Evolutionary conservation across 1,284 basidiomycete species (phyloP).

Genomic region (Rhodotorula sp.): DNA sequence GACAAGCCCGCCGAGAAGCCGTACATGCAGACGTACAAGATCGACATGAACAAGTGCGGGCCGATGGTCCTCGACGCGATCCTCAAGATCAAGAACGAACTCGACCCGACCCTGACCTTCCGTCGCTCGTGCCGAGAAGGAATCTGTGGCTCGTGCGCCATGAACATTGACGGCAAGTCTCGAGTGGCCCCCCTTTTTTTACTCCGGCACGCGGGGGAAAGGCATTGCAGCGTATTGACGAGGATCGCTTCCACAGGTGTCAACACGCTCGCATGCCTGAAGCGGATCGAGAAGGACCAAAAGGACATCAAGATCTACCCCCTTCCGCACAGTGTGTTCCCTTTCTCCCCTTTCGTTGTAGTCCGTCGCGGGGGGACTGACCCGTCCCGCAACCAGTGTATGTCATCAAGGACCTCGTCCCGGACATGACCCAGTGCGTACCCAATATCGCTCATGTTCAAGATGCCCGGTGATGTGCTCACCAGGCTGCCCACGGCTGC

Average conservation of each 20-base stretch:
- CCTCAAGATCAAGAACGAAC: conserved; percentile 99
- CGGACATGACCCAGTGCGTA: conserved; percentile 55
- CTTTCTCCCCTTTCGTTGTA: background rate
- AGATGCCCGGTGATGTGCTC: too few relatives aligned
- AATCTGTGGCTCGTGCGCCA: conserved; percentile 97
- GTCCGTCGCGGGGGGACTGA: background rate
- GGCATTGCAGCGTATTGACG: too few relatives aligned
- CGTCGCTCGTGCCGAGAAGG: conserved; percentile 95
- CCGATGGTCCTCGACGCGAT: conserved; percentile 95
- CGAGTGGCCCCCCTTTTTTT: background rate
- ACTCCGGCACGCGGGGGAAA: too few relatives aligned
- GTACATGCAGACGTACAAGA: conserved; percentile 81
- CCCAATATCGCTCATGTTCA: background rate
- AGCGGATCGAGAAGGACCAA: conserved; percentile 80
- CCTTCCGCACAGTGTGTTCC: conserved; percentile 85
- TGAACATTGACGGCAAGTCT: conserved; percentile 92
- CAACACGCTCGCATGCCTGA: conserved; percentile 96
- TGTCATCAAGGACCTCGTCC: conserved; percentile 97
- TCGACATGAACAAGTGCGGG: conserved; percentile 92
- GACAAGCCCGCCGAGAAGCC: conserved; percentile 93
- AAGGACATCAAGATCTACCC: conserved; percentile 93
- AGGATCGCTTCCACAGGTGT: too few relatives aligned
- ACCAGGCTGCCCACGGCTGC: background rate
- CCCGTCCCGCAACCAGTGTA: conserved; percentile 66
- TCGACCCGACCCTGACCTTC: conserved; percentile 95